These are phyloP conservation scores for Hypoxylon sp. DNA, from an alignment of 2,329 filamentous ascomycete species.

Conservation along the genomic window DNA sequence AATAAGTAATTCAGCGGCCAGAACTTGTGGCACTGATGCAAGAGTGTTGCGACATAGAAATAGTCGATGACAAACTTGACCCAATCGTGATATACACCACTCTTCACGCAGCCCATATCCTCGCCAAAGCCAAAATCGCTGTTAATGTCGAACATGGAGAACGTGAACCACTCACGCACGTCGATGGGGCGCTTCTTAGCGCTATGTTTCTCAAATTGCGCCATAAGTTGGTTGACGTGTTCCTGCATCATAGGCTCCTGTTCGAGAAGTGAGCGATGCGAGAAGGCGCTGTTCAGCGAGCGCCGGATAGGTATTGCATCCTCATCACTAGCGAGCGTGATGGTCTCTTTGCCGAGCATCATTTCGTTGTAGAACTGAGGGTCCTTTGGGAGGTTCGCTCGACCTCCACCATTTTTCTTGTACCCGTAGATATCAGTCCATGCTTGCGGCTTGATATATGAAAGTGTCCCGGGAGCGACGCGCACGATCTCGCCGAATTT, in stretches of 20 bases:
- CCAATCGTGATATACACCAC: conserved; percentile 20
- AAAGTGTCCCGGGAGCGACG: conserved; percentile 9
- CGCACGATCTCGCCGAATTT: conserved; percentile 11
- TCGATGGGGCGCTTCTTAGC: conserved; percentile 7
- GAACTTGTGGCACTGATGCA: not conserved
- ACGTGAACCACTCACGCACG: conserved; percentile 23
- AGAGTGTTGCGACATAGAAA: not conserved
- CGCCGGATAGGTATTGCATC: too few species aligned
- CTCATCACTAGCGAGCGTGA: too few species aligned
- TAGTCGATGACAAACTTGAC: not conserved
- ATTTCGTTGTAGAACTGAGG: conserved; percentile 5
- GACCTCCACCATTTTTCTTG: conserved; percentile 3
- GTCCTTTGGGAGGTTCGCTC: conserved; percentile 13
- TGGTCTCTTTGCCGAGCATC: conserved; percentile 14
- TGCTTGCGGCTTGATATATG: conserved; percentile 9
- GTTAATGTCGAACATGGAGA: conserved; percentile 30
- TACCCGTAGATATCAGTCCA: conserved; percentile 16
- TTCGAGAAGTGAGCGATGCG: conserved; percentile 24
- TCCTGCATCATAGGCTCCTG: conserved; percentile 33
- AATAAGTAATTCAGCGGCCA: not conserved
- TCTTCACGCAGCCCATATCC: conserved; percentile 17
- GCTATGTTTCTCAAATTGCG: conserved; percentile 9
- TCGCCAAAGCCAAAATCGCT: conserved; percentile 32
- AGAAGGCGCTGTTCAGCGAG: conserved; percentile 12
- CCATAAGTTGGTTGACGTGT: conserved; percentile 19